These are phyloP conservation scores for Amanita brunnescens DNA, from an alignment of 768 basidiomycete species.

Conservation along the genomic window DNA sequence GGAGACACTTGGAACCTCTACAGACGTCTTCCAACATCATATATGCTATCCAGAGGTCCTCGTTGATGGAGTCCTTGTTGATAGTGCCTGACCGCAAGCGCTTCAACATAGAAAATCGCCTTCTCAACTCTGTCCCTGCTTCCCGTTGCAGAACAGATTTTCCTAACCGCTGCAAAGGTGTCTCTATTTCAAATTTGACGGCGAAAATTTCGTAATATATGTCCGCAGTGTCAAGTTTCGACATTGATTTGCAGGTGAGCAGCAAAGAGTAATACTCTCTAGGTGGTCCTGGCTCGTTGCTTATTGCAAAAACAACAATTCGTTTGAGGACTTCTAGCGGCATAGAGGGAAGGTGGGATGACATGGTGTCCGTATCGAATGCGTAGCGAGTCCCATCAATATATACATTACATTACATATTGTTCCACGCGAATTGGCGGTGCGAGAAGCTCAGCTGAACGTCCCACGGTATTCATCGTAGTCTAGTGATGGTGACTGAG, in stretches of 20 bases:
- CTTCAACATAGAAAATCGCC: constrained; percentile 36
- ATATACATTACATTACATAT: not conserved
- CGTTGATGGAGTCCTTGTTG: constrained; percentile 27
- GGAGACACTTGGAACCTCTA: constrained; percentile 33
- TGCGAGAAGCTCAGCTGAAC: not conserved
- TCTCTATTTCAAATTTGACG: constrained; percentile 39
- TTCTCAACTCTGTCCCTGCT: constrained; percentile 35
- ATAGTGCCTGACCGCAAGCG: constrained; percentile 31
- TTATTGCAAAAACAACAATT: constrained; percentile 23
- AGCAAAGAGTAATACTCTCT: constrained; percentile 21
- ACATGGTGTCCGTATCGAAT: constrained; percentile 20
- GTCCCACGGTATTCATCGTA: not conserved
- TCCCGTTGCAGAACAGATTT: constrained; percentile 19
- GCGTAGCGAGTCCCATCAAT: constrained; percentile 8
- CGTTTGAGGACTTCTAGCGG: constrained; percentile 28
- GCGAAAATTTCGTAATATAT: constrained; percentile 32
- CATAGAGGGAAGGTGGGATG: constrained; percentile 20
- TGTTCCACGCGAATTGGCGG: not conserved
- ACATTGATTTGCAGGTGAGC: constrained; percentile 24
- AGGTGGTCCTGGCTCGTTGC: constrained; percentile 24
- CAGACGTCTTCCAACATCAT: constrained; percentile 52
- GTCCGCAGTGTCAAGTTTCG: constrained; percentile 17
- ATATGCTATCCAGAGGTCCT: constrained; percentile 45
- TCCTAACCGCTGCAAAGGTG: constrained; percentile 31
- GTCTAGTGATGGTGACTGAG: not conserved